These are phyloP conservation scores for Mycena vulgaris DNA, from an alignment of 768 basidiomycete species.

Conservation along the genomic window DNA sequence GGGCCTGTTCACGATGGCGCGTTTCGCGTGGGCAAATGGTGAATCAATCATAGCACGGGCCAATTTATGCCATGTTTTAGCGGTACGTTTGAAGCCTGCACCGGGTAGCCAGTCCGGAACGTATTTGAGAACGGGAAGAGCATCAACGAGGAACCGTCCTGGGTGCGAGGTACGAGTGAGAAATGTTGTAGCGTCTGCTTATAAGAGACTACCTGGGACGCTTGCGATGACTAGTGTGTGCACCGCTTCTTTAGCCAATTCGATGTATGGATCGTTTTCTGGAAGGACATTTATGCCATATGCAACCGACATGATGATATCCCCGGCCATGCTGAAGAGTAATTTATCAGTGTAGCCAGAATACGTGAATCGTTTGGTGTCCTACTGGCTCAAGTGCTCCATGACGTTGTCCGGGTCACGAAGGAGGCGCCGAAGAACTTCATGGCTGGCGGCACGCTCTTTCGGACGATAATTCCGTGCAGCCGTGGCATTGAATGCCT, in stretches of 20 bases:
- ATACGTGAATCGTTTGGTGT: background rate
- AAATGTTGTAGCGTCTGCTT: background rate
- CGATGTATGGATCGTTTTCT: slow-evolving; percentile 44
- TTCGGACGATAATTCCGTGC: slow-evolving; percentile 35
- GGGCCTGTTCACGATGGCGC: slow-evolving; percentile 21
- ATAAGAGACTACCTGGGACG: slow-evolving; percentile 38
- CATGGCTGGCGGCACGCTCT: slow-evolving; percentile 35
- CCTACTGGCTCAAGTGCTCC: slow-evolving; percentile 40
- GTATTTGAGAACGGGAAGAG: background rate
- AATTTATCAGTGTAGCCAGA: background rate
- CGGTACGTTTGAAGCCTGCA: background rate
- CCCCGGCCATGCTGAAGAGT: slow-evolving; percentile 42
- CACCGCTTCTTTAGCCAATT: slow-evolving; percentile 35
- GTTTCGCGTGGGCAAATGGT: slow-evolving; percentile 35
- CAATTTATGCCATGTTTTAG: slow-evolving; percentile 38
- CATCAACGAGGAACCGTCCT: background rate
- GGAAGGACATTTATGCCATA: slow-evolving; percentile 47
- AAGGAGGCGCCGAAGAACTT: slow-evolving; percentile 40
- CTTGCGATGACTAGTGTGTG: slow-evolving; percentile 32
- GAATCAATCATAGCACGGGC: slow-evolving; percentile 16
- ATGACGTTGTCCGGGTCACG: slow-evolving; percentile 34
- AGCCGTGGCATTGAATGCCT: slow-evolving; percentile 39
- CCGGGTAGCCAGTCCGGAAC: background rate
- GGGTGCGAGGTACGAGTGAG: too few relatives aligned
- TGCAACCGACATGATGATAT: slow-evolving; percentile 35